phyloP scores from a whole-genome alignment of 2,329 filamentous ascomycete species.

The Ascochyta viciae-villosae region DNA sequence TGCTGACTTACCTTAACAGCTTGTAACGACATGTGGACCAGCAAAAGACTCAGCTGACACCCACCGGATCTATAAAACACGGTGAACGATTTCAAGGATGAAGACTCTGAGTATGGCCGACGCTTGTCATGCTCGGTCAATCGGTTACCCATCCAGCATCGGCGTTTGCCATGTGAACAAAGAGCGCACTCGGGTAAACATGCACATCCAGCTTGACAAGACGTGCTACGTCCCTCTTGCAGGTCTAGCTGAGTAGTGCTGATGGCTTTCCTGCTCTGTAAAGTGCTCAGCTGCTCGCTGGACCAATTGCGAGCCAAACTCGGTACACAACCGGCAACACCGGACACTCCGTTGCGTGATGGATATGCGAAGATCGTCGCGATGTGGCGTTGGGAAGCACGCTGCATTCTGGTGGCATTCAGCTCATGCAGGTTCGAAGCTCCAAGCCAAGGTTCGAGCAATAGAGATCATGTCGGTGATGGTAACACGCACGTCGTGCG shows the following conservation, averaged over 20 bases:
- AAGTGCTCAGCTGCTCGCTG: neutral
- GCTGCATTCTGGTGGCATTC: neutral
- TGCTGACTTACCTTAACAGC: neutral
- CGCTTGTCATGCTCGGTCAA: neutral
- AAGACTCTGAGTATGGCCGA: neutral
- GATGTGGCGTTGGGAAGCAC: neutral
- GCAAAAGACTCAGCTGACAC: neutral
- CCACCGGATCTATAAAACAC: neutral
- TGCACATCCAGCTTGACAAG: neutral
- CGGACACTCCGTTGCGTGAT: neutral
- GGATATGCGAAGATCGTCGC: neutral
- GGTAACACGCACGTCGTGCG: neutral
- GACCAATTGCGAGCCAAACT: constrained; percentile 5
- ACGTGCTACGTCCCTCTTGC: constrained; percentile 1
- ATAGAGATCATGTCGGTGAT: neutral
- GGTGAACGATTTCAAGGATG: neutral
- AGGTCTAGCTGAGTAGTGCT: constrained; percentile 9
- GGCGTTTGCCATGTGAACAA: neutral
- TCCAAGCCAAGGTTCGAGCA: neutral
- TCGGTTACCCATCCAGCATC: neutral
- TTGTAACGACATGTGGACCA: neutral
- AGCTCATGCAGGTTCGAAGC: neutral
- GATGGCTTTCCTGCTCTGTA: neutral
- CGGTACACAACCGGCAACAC: constrained; percentile 8
- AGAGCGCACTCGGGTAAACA: neutral